Base-by-base conservation (phyloP, 768 basidiomycete species). In the Boletus subparvulus region DNA sequence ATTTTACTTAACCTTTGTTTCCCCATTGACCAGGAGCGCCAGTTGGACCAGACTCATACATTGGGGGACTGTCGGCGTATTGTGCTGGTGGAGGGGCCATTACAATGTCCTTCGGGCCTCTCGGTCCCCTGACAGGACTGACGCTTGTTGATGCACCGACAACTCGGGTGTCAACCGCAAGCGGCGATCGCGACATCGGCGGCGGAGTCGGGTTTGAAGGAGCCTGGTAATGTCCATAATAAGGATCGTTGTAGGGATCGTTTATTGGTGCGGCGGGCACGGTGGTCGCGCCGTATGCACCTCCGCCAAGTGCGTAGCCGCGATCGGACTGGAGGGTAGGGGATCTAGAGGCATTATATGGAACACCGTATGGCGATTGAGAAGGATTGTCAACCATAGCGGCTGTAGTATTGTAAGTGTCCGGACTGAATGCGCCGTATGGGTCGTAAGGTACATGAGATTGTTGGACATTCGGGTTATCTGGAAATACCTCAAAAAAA, bases 31-130 rank as follows among this genome's bases (percentile, higher is more conserved):
- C 83, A 44, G 79, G 73, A 30, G 77, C 63, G 53, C 75, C 75
- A 21, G 81, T 73, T 26, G 74, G 66, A 19, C 81, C 82, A 16
- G 76, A 74, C 28, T 90, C 88, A 65, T 91, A 91, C 50, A 72
- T 76, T 30, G 89, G 88, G 14, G 89, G 89, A 36, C 73, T 77
- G 17, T 90, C 88, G 16, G 80, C 72, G 47, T 77, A 73, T 32
- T 50, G 52, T 33, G n/a, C 17, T 14, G 56, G 24, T 46, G 69
- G 64, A 53, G 71, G 70, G 8, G 65, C 54, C 61, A 65, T 65
- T 11, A 64, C 52, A 4, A 60, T 58, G 44, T 61, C 65, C 36
- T 74, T 73, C 16, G 72, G 76, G 10, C 73, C 61, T 58, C 75
- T 68, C 3, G 81, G 79, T 3, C 80, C 80, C 51, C 65, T 77